phyloP scores from a whole-genome alignment of 768 basidiomycete genomes.

The Phanerochaete sordida region DNA sequence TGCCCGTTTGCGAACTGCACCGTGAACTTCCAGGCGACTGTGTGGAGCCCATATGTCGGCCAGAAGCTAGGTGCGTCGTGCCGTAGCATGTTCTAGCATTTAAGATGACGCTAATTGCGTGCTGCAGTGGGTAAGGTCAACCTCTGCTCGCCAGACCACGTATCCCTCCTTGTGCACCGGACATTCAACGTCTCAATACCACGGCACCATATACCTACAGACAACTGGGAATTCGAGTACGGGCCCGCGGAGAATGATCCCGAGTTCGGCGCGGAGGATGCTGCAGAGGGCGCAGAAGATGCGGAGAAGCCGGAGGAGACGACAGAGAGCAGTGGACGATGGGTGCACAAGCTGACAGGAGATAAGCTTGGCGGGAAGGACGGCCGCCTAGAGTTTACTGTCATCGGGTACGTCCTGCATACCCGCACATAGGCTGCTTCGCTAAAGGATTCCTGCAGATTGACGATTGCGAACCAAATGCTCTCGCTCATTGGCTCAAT shows the following conservation, averaged over 20 bases:
- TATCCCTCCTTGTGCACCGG: conserved; percentile 83
- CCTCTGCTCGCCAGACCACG: conserved; percentile 87
- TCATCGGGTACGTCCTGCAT: conserved; percentile 67
- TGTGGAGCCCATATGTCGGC: conserved; percentile 86
- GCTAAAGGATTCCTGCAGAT: conserved; percentile 36
- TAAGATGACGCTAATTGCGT: background rate
- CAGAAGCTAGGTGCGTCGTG: conserved; percentile 72
- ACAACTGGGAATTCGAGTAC: conserved; percentile 84
- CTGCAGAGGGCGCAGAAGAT: conserved; percentile 21
- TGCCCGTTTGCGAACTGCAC: conserved; percentile 81
- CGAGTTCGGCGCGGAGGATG: conserved; percentile 46
- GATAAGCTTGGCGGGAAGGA: conserved; percentile 64
- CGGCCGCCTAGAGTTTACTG: conserved; percentile 75
- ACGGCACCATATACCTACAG: conserved; percentile 80
- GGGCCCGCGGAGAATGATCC: conserved; percentile 80
- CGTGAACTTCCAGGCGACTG: conserved; percentile 75
- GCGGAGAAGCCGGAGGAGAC: conserved; percentile 15
- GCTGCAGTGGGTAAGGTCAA: conserved; percentile 77
- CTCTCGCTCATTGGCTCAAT: conserved; percentile 84
- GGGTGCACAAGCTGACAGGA: conserved; percentile 74
- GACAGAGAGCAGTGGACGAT: conserved; percentile 60
- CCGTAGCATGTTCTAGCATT: background rate
- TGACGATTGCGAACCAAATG: conserved; percentile 93
- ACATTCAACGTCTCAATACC: conserved; percentile 97
- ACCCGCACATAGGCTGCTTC: background rate